Base-by-base conservation (phyloP, 768 basidiomycete genomes). In the Termitomyces sp. region DNA sequence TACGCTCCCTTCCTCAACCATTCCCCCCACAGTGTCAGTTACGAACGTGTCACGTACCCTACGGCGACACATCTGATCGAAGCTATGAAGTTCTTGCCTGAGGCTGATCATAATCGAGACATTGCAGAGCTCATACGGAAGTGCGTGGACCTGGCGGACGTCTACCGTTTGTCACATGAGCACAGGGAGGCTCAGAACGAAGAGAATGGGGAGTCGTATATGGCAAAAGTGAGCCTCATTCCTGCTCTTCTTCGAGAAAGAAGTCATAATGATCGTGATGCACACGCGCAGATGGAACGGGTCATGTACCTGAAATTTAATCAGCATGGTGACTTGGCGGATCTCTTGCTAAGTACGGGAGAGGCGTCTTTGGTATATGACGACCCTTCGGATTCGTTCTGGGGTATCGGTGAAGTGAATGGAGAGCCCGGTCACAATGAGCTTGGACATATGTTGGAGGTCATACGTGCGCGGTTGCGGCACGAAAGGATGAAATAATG, bases 1-100 rank as follows among this genome's bases (percentile, higher is more conserved):
- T 77, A 75, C 57, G 68, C 76, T 0, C 80, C 79, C 1, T 86
- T 92, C 71, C 73, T 89, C 70, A 89, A 85, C 66, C 83, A 86
- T 65, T 91, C 91, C 1, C 81, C 77, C 1, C 84, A 91, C 66
- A 78, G 77, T 5, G 80, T 94, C 25, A 58, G 85, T 57, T 86
- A 85, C 70, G 70, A 77, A 40, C 77, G 83, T 37, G 76, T 75
- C 57, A 71, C 73, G 46, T 94, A 86, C 65, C 88, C 88, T 2
- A 88, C 85, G 2, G 91, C 87, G 10, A 71, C 86, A 66, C 91
- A 93, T 65, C 78, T 93, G n/a, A 81, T 85, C 57, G 89, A 93
- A 72, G 89, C 90, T 9, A 75, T 89, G 68, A 89, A 89, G 70
- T 93, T 85, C 70, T 67, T 84, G 42, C 77, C 78, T 2, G 70